These are phyloP conservation scores for Cercospora beticola DNA, from an alignment of 2,329 filamentous ascomycete species.

Conservation along the genomic window DNA sequence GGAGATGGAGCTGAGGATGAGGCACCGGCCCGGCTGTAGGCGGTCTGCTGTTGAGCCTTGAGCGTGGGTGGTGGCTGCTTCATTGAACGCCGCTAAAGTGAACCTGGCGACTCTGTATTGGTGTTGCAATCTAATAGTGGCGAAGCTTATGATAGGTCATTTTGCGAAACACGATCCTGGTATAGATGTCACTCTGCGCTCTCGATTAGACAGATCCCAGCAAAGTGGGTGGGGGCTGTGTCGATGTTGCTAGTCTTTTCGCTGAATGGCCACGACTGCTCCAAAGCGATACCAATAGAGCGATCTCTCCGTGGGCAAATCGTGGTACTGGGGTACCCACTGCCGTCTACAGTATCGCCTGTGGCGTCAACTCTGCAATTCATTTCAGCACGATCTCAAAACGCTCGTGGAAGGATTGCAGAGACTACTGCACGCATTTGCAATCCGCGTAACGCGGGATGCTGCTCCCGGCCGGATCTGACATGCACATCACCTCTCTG, in stretches of 20 bases:
- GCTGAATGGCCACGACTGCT: not conserved
- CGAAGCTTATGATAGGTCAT: not conserved
- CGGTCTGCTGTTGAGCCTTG: not conserved
- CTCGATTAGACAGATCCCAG: not conserved
- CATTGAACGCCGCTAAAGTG: not conserved
- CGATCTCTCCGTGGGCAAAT: not conserved
- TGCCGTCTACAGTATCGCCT: not conserved
- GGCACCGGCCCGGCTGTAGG: not conserved
- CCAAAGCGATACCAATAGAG: not conserved
- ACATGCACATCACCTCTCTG: not conserved
- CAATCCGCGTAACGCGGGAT: conserved; percentile 1
- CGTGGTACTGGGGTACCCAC: not conserved
- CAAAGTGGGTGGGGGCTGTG: not conserved
- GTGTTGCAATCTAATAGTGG: not conserved
- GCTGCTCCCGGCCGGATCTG: not conserved
- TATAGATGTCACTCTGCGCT: not conserved
- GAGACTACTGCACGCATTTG: conserved; percentile 2
- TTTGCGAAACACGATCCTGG: not conserved
- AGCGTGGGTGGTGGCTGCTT: not conserved
- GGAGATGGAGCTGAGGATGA: not conserved
- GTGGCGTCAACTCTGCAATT: not conserved
- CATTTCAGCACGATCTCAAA: not conserved
- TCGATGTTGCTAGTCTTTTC: not conserved
- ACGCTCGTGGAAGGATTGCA: not conserved
- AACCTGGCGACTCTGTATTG: not conserved